Base-by-base conservation (phyloP, 306 rosid species). In the Corylus americana region DNA sequence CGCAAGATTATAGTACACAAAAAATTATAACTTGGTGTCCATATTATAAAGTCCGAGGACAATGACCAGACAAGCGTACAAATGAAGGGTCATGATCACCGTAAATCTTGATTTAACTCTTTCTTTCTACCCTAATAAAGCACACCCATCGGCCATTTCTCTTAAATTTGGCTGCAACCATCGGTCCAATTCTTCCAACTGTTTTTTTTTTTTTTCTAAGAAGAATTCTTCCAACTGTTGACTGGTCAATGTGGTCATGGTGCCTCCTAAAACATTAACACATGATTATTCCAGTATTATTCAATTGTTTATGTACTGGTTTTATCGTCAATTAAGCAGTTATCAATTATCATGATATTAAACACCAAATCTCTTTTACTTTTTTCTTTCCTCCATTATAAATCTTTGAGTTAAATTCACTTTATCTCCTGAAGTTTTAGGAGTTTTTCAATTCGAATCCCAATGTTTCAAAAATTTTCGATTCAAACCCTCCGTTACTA, bases 31-130 rank as follows among this genome's bases (percentile, higher is more conserved):
- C 71, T 9, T 54, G 18, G 81, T 51, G 83, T 81, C 71, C 31
- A 45, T 59, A 66, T 72, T 75, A 64, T 77, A 61, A 66, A 48
- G 51, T 48, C 58, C 44, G 62, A 53, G 74, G 80, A 77, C 25
- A 80, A 72, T 78, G 83, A 85, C 82, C 69, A 62, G 51, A 76
- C 87, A 85, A 64, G 80, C 69, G 80, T 75, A 85, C 78, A 74
- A 74, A 22, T 48, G 73, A 80, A 78, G 83, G 59, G 67, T 89
- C 67, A 31, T 47, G 79, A 62, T 62, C 85, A 61, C 25, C 54
- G 73, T 73, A 79, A 80, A 68, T 66, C 57, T 61, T 47, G 17
- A 20, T 69, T 81, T 44, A 29, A 81, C 59, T 71, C 9, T 58
- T 59, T 71, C 9, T 58, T 80, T 82, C 75, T 68, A 59, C 81